Evolutionary conservation across 805 yeast genomes (phyloP).

Genomic region (Peterozyma toletana): DNA sequence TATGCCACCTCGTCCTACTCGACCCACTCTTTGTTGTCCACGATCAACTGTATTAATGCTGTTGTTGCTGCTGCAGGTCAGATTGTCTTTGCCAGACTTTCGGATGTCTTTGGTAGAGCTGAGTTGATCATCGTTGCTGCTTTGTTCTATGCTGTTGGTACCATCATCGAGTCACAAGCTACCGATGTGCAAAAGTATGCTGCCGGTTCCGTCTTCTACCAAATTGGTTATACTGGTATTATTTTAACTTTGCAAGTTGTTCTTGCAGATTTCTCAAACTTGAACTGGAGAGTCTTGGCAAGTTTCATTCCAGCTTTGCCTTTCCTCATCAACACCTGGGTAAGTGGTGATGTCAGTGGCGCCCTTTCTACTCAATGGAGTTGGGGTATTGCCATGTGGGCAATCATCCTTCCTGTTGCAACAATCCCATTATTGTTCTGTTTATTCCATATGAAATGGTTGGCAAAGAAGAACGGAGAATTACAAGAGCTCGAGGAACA

Average conservation of each 20-base stretch:
- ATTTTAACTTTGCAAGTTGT: conserved; percentile 49
- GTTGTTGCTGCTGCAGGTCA: conserved; percentile 65
- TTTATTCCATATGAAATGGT: conserved; percentile 46
- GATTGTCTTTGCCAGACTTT: conserved; percentile 54
- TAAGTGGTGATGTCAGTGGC: conserved; percentile 50
- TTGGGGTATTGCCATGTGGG: conserved; percentile 81
- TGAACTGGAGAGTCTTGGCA: conserved; percentile 64
- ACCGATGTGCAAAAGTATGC: conserved; percentile 49
- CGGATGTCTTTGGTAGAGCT: conserved; percentile 63
- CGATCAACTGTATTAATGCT: conserved; percentile 49
- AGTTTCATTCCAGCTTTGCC: conserved; percentile 67
- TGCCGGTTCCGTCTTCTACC: conserved; percentile 55
- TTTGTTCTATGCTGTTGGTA: conserved; percentile 54
- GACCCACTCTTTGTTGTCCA: conserved; percentile 47
- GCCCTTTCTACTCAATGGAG: conserved; percentile 42
- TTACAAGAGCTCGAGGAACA: conserved; percentile 30
- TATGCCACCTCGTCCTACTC: conserved; percentile 50
- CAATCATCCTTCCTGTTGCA: conserved; percentile 62
- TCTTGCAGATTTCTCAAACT: conserved; percentile 58
- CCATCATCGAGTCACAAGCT: conserved; percentile 57
- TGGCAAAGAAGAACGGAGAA: conserved; percentile 47
- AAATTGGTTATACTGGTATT: conserved; percentile 58
- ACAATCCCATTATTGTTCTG: conserved; percentile 53
- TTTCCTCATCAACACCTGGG: conserved; percentile 73
- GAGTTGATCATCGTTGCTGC: conserved; percentile 41